Evolutionary conservation across 345 rosid genomes (phyloP), one percentile per base, ranked within the genome.

Genomic region (Raphanus sativus): DNA sequence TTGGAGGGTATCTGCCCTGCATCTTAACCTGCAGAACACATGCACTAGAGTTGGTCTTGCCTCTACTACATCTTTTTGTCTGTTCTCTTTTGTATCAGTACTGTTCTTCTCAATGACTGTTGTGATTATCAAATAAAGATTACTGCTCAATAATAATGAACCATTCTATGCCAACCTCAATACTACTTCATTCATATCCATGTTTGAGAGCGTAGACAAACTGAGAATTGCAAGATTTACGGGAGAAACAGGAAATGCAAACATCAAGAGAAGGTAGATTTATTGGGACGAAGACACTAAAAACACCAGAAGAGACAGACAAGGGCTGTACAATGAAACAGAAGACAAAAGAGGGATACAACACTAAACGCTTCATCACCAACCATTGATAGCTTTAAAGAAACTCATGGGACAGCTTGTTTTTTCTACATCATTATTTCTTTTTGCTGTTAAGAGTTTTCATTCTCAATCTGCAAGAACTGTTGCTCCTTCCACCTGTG

Each of bases 401-500:
- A 36, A 36, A 40, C 75, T 70, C 76, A 40, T 30, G 70, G 60
- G 70, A 55, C 76, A 64, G 75, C 65, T 64, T 71, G 59, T 55
- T 28, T 21, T 55, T 70, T 40, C 36, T 65, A 70, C 62, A 24
- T 58, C 25, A n/a, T 71, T 65, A 24, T 61, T 65, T 24, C 3
- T 62, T 9, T 54, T 29, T 12, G 38, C 69, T 69, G 40, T 50
- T 61, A 8, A 34, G 75, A 5, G 16, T 26, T 69, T 50, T 48
- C 75, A 86, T 72, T 83, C 70, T 81, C 77, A 86, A 79, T 87
- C 89, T 79, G 91, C 96, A 78, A 91, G 67, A 67, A 86, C 89
- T 40, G 90, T 5, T 76, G 98, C 92, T 62, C 94, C 97, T 84
- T 93, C 98, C 87, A 93, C 98, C 98, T 91, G 89, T 77, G 29